Conservation (phyloP, 2,329 filamentous ascomycete species). For the Penicillium vulpinum region DNA sequence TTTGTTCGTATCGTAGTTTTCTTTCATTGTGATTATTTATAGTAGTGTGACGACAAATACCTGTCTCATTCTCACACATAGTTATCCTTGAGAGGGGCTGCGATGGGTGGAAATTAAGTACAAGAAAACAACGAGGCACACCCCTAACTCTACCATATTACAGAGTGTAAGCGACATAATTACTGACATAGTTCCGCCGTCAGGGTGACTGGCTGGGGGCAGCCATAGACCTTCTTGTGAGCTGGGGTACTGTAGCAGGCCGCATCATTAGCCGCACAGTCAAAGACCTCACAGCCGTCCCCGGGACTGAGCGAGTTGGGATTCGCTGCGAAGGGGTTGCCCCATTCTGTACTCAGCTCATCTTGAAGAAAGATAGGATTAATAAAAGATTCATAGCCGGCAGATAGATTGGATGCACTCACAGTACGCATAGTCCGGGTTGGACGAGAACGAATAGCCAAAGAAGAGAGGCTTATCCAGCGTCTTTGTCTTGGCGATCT, state of each 20-base stretch:
- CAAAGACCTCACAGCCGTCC: slow-evolving; percentile 24
- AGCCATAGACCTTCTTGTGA: slow-evolving; percentile 27
- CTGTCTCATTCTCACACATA: slow-evolving; percentile 1
- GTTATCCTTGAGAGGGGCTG: neutral
- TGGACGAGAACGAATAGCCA: slow-evolving; percentile 28
- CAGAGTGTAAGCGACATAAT: slow-evolving; percentile 7
- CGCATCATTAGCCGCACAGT: slow-evolving; percentile 27
- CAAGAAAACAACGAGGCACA: slow-evolving; percentile 2
- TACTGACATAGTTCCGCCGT: slow-evolving; percentile 24
- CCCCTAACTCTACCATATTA: slow-evolving; percentile 3
- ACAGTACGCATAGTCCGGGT: slow-evolving; percentile 28
- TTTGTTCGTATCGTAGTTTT: no score
- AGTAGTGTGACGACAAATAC: neutral
- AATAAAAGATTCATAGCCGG: slow-evolving; percentile 6
- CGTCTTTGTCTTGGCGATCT: slow-evolving; percentile 31
- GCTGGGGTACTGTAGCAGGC: slow-evolving; percentile 27
- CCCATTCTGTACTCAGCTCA: slow-evolving; percentile 27
- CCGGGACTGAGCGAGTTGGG: slow-evolving; percentile 28
- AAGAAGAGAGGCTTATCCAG: slow-evolving; percentile 29
- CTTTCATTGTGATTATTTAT: no score
- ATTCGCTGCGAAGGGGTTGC: slow-evolving; percentile 26
- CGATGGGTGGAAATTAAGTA: slow-evolving; percentile 5
- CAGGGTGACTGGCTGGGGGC: slow-evolving; percentile 25
- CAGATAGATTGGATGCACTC: slow-evolving; percentile 12
- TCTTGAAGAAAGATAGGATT: slow-evolving; percentile 16